These are phyloP conservation scores for Fonsecaea multimorphosa DNA, from an alignment of 2,329 filamentous ascomycete genomes.

Conservation along the genomic window DNA sequence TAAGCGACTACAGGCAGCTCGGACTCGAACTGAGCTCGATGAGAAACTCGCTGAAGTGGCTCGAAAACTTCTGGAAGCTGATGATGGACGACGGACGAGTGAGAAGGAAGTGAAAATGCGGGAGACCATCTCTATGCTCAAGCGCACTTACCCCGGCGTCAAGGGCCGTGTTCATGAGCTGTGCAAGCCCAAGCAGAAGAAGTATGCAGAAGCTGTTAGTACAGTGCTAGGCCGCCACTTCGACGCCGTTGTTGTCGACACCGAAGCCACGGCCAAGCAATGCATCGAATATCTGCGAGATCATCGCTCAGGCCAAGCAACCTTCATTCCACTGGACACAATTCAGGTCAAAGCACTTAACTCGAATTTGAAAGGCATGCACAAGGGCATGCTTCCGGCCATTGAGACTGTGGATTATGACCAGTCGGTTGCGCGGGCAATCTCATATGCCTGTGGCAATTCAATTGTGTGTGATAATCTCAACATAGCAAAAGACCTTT, in stretches of 20 bases:
- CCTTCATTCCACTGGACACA: constrained; percentile 94
- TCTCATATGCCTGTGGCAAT: constrained; percentile 93
- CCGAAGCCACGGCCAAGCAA: constrained; percentile 89
- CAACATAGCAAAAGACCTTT: constrained; percentile 84
- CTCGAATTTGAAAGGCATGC: constrained; percentile 85
- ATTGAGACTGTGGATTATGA: constrained; percentile 98
- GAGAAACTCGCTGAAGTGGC: constrained; percentile 86
- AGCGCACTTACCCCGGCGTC: constrained; percentile 89
- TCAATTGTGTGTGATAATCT: constrained; percentile 92
- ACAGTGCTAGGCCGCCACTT: constrained; percentile 92
- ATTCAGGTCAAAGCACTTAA: constrained; percentile 94
- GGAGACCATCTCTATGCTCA: constrained; percentile 83
- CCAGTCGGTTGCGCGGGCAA: constrained; percentile 82
- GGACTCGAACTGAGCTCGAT: constrained; percentile 85
- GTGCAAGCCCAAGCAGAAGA: constrained; percentile 96
- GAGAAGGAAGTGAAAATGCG: constrained; percentile 79
- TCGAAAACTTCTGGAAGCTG: constrained; percentile 80
- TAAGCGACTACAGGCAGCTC: constrained; percentile 78
- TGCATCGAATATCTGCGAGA: constrained; percentile 95
- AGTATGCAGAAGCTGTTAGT: constrained; percentile 90
- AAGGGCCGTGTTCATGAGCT: constrained; percentile 88
- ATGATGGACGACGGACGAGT: constrained; percentile 83
- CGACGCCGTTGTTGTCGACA: constrained; percentile 92
- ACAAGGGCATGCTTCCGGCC: constrained; percentile 80
- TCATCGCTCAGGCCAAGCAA: constrained; percentile 83